These are phyloP conservation scores for Penicillium sp. DNA, from an alignment of 2,329 filamentous ascomycete genomes.

Conservation along the genomic window DNA sequence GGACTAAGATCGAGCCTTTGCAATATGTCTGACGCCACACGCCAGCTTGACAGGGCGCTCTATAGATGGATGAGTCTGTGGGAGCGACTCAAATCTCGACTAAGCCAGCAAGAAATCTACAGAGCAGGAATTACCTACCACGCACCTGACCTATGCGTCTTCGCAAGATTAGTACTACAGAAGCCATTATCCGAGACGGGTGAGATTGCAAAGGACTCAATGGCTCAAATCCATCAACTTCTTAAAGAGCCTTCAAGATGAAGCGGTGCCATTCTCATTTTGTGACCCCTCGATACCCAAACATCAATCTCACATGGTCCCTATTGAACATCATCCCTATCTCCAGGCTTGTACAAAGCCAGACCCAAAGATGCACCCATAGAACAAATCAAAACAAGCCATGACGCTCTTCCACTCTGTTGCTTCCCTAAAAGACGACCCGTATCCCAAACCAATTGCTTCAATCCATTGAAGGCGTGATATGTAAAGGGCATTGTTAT, in stretches of 20 bases:
- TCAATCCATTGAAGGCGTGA: constrained; percentile 63
- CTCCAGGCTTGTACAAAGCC: constrained; percentile 1
- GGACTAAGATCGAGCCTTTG: constrained; percentile 3
- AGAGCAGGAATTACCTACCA: constrained; percentile 15
- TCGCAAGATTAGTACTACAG: constrained; percentile 9
- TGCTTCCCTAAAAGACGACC: constrained; percentile 38
- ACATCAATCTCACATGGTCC: background rate
- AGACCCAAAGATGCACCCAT: constrained; percentile 8
- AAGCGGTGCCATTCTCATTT: background rate
- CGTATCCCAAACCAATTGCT: constrained; percentile 66
- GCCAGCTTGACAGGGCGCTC: constrained; percentile 11
- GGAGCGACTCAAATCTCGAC: constrained; percentile 4
- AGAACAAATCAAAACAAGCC: constrained; percentile 18
- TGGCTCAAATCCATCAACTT: constrained; percentile 12
- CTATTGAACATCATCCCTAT: background rate
- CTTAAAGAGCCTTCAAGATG: background rate
- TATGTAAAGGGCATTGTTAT: constrained; percentile 63
- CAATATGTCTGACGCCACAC: background rate
- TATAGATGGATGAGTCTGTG: constrained; percentile 10
- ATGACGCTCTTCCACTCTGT: constrained; percentile 11
- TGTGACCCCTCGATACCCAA: background rate
- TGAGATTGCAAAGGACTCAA: constrained; percentile 13
- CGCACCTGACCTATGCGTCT: constrained; percentile 9
- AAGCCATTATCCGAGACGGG: constrained; percentile 7
- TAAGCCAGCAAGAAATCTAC: constrained; percentile 9